Conservation (phyloP, 805 yeast genomes). For the Aciculoconidium aculeatum region DNA sequence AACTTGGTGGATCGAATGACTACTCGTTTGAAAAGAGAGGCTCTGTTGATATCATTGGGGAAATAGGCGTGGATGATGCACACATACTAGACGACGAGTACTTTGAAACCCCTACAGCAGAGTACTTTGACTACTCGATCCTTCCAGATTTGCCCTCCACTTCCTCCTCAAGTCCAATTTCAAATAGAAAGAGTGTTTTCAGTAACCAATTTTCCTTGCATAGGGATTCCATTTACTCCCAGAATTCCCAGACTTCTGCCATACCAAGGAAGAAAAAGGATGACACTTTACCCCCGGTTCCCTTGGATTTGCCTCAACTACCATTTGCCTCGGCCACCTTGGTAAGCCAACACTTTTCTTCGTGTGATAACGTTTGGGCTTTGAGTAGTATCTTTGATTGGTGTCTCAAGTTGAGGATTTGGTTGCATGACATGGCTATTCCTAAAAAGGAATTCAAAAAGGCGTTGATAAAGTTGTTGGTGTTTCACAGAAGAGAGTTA, state of each 20-base stretch:
- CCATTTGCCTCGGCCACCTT: conserved; percentile 51
- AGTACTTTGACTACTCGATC: conserved; percentile 28
- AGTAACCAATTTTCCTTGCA: conserved; percentile 4
- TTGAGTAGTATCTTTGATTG: conserved; percentile 47
- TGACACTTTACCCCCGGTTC: conserved; percentile 36
- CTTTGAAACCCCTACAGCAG: conserved; percentile 17
- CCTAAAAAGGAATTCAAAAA: conserved; percentile 48
- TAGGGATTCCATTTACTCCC: conserved; percentile 3
- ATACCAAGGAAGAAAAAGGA: conserved; percentile 10
- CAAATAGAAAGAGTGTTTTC: conserved; percentile 1
- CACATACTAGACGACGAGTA: conserved; percentile 7
- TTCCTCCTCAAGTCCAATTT: conserved; percentile 4
- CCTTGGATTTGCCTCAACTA: conserved; percentile 46
- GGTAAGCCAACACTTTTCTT: conserved; percentile 42
- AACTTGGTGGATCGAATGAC: too few relatives aligned
- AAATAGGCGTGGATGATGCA: conserved; percentile 5
- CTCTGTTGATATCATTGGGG: conserved; percentile 6
- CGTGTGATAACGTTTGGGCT: conserved; percentile 42
- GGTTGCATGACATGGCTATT: conserved; percentile 50
- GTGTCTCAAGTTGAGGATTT: conserved; percentile 45
- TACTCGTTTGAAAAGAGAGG: background rate
- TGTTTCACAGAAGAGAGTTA: conserved; percentile 43
- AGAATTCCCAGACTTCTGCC: conserved; percentile 1
- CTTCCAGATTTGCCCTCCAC: conserved; percentile 28
- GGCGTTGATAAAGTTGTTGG: conserved; percentile 45